These are phyloP conservation scores for Kokia cookei DNA, from an alignment of 441 rosid species.

Conservation along the genomic window DNA sequence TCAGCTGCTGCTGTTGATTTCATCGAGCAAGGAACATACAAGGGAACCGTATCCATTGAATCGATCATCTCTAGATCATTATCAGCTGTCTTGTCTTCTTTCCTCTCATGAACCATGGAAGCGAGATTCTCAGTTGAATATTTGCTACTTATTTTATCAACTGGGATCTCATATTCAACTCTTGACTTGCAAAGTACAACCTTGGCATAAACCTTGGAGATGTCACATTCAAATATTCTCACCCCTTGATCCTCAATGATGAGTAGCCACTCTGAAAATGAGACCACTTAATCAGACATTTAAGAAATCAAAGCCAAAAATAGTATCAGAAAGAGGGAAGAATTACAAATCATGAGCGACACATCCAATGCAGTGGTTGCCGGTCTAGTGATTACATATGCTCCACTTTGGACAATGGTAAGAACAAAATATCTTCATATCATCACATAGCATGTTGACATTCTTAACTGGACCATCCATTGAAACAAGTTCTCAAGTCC, in stretches of 20 bases:
- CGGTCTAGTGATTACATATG: constrained; percentile 19
- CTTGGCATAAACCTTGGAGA: constrained; percentile 46
- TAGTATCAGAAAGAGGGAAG: constrained; percentile 8
- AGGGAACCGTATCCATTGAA: constrained; percentile 14
- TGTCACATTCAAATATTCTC: constrained; percentile 42
- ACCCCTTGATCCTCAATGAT: constrained; percentile 53
- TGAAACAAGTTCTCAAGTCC: constrained; percentile 20
- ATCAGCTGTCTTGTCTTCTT: constrained; percentile 16
- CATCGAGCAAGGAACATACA: constrained; percentile 13
- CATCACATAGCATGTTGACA: constrained; percentile 23
- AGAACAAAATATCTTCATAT: constrained; percentile 9
- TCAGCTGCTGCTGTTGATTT: constrained; percentile 8
- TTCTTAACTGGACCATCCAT: constrained; percentile 16
- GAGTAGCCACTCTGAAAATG: constrained; percentile 63
- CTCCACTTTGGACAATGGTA: constrained; percentile 21
- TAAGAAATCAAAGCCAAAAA: not conserved
- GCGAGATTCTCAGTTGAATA: constrained; percentile 7
- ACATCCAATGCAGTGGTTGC: constrained; percentile 12
- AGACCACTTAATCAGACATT: constrained; percentile 15
- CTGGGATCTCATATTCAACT: constrained; percentile 18
- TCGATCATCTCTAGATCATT: constrained; percentile 45
- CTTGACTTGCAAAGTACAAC: constrained; percentile 32
- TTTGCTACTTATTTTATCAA: constrained; percentile 10
- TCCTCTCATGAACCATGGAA: not conserved
- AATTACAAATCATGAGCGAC: constrained; percentile 10